A percentile compares a stretch with the other conserved stretches of the same genome.
phyloP scores from a whole-genome alignment of 1,284 basidiomycete species.

The Xerocomus nothofagi region DNA sequence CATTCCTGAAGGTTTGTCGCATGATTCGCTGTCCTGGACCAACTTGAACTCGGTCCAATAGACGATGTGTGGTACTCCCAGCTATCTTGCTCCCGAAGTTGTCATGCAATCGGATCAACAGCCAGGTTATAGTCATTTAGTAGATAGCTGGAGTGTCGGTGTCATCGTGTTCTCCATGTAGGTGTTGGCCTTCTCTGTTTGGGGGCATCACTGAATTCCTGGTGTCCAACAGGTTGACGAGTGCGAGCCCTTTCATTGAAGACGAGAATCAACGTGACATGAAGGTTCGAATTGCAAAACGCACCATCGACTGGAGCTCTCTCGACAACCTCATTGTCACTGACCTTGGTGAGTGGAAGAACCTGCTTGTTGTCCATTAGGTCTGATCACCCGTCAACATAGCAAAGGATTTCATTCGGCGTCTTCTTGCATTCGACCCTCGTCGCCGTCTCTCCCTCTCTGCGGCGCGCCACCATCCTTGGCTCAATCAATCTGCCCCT shows the following conservation, averaged over 20 bases:
- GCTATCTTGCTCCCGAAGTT: constrained; percentile 85
- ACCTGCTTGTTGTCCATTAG: neutral
- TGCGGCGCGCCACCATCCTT: constrained; percentile 61
- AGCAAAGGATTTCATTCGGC: constrained; percentile 40
- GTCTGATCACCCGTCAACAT: constrained; percentile 5
- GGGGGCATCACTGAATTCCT: constrained; percentile 10
- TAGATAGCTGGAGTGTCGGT: constrained; percentile 93
- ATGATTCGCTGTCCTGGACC: neutral
- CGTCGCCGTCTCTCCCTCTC: constrained; percentile 54
- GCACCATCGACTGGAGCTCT: constrained; percentile 61
- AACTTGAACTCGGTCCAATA: constrained; percentile 32
- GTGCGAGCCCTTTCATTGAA: constrained; percentile 70
- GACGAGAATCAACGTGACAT: constrained; percentile 57
- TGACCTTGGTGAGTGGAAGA: constrained; percentile 34
- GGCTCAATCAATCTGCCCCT: constrained; percentile 45
- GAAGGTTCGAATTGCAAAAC: constrained; percentile 51
- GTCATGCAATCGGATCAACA: constrained; percentile 63
- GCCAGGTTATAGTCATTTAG: constrained; percentile 77
- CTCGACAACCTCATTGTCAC: constrained; percentile 44
- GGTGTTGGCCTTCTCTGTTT: constrained; percentile 22
- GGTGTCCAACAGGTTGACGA: constrained; percentile 61
- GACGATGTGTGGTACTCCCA: constrained; percentile 87
- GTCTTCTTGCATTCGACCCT: constrained; percentile 50
- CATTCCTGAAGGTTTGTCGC: constrained; percentile 61
- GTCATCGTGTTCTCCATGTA: constrained; percentile 89